Evolutionary conservation across 768 basidiomycete species (phyloP).

Genomic region (Psilocybe cyanescens): DNA sequence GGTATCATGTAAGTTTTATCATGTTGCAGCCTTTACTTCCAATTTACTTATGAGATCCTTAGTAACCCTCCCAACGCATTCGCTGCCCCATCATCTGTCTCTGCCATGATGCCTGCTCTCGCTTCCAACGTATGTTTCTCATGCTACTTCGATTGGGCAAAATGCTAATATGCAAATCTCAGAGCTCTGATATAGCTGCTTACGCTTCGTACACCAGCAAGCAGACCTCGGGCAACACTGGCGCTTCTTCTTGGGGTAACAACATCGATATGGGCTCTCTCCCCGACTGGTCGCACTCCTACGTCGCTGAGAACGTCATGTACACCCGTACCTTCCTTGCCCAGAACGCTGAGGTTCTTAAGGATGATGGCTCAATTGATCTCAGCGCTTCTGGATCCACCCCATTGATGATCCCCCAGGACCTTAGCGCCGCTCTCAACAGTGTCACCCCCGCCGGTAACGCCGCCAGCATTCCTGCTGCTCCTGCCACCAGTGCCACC

Average conservation of each 20-base stretch:
- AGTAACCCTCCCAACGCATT: constrained; percentile 58
- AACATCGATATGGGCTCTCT: constrained; percentile 61
- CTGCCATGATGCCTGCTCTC: constrained; percentile 54
- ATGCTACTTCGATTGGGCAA: not conserved
- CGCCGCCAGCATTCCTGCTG: constrained; percentile 26
- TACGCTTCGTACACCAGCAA: constrained; percentile 56
- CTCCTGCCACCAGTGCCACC: constrained; percentile 31
- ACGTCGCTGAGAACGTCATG: constrained; percentile 60
- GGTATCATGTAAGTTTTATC: constrained; percentile 52
- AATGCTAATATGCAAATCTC: constrained; percentile 7
- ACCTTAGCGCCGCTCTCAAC: constrained; percentile 51
- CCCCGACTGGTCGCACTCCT: constrained; percentile 55
- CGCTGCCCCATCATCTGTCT: constrained; percentile 49
- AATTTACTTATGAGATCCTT: too few relatives aligned
- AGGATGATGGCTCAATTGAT: constrained; percentile 54
- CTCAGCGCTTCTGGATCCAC: constrained; percentile 43
- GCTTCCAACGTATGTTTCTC: constrained; percentile 42
- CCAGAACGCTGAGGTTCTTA: constrained; percentile 52
- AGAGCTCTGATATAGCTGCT: constrained; percentile 60
- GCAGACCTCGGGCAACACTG: constrained; percentile 48
- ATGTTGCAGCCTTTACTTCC: too few relatives aligned
- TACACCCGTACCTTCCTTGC: constrained; percentile 51
- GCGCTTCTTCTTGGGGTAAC: constrained; percentile 62
- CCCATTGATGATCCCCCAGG: constrained; percentile 63
- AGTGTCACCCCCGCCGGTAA: constrained; percentile 31